Evolutionary conservation across 148 eudicot genomes (phyloP).

Genomic region (Camellia granthamiana): DNA sequence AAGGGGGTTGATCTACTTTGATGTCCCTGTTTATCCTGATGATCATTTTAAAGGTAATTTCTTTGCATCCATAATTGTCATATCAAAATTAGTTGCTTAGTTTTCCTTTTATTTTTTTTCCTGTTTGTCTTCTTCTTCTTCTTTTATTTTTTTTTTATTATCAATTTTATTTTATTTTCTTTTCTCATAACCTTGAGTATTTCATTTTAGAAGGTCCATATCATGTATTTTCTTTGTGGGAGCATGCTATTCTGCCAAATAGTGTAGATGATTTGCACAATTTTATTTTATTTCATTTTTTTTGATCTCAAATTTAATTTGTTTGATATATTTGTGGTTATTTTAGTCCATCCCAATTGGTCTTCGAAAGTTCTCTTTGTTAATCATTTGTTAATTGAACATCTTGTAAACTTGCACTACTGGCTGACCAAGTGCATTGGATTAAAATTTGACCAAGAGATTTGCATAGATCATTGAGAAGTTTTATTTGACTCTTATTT

Average conservation of each 20-base stretch:
- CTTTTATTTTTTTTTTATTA: not conserved
- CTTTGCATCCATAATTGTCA: not conserved
- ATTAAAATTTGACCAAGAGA: too few relatives aligned
- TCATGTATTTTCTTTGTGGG: not conserved
- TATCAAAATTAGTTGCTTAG: not conserved
- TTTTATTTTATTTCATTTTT: too few relatives aligned
- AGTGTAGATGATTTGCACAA: not conserved
- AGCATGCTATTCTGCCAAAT: not conserved
- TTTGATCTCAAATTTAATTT: not conserved
- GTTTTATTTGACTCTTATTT: not conserved
- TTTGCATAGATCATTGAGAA: too few relatives aligned
- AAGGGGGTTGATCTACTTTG: slow-evolving; percentile 88
- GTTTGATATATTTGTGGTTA: not conserved
- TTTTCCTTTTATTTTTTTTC: not conserved
- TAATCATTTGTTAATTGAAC: not conserved
- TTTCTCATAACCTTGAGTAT: not conserved
- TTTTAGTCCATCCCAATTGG: not conserved
- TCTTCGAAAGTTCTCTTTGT: not conserved
- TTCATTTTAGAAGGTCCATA: not conserved
- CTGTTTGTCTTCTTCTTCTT: not conserved
- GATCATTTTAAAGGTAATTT: slow-evolving; percentile 89
- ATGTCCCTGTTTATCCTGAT: slow-evolving; percentile 87
- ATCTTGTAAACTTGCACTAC: too few relatives aligned
- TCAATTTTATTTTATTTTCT: not conserved
- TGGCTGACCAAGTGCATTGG: too few relatives aligned